Evolutionary conservation across 2,329 filamentous ascomycete species (phyloP).

Genomic region (Aspergillus pseudoglaucus): DNA sequence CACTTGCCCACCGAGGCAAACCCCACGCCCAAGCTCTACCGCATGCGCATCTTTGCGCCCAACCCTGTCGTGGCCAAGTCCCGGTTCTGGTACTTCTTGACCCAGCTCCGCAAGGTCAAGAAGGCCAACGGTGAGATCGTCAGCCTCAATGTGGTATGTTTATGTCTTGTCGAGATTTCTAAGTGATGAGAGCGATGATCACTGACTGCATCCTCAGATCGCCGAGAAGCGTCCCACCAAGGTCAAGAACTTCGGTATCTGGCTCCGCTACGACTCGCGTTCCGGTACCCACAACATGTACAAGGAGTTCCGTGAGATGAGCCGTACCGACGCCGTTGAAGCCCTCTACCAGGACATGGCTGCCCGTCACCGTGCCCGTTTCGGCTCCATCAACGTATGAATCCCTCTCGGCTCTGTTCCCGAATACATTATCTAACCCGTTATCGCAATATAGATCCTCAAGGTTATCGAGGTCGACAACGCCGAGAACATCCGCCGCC

Average conservation of each 20-base stretch:
- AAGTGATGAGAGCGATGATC: conserved; percentile 6
- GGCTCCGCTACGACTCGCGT: conserved; percentile 99
- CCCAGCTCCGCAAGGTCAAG: conserved; percentile 99
- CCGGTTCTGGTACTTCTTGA: conserved; percentile 99
- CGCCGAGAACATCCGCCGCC: conserved; percentile 87
- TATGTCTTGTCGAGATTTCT: neutral
- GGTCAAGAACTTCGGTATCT: conserved; percentile 99
- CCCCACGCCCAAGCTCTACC: conserved; percentile 97
- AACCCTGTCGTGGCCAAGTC: conserved; percentile 99
- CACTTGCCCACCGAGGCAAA: conserved; percentile 97
- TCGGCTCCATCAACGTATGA: conserved; percentile 97
- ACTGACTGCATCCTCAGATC: conserved; percentile 54
- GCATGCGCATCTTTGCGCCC: conserved; percentile 99
- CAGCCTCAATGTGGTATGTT: conserved; percentile 83
- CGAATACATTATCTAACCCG: neutral
- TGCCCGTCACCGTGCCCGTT: conserved; percentile 94
- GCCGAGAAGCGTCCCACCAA: conserved; percentile 97
- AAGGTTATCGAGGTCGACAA: conserved; percentile 97
- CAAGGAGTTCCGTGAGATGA: conserved; percentile 99
- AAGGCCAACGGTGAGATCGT: conserved; percentile 99
- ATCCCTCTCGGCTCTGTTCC: neutral
- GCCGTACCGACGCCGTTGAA: conserved; percentile 89
- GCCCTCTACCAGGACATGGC: conserved; percentile 99
- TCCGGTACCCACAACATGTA: conserved; percentile 99
- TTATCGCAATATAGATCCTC: conserved; percentile 63